Evolutionary conservation across 768 basidiomycete genomes (phyloP), one percentile per base, ranked within the genome.

Genomic region (Lactifluus pinguis): DNA sequence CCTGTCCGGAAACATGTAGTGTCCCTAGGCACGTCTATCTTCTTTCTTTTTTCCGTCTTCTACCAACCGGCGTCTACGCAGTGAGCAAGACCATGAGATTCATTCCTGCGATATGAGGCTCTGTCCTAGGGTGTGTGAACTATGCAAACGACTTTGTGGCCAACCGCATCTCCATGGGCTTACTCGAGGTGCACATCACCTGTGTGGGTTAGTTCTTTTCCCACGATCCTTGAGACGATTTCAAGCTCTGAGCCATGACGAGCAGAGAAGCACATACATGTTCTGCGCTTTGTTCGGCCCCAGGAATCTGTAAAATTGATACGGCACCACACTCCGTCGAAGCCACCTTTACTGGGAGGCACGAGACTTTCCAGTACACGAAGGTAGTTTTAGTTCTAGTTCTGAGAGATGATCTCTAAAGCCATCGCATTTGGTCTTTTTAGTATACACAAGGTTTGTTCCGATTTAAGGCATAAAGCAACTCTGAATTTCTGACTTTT

Each of bases 341-440:
- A 65, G 81, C 83, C 6, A 84, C 82, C 0, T 86, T 85, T 63
- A 80, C 77, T 0, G 85, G 84, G 0, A 72, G 70, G 57, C 80
- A 84, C 54, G 81, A 83, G 63, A 81, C 79, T 0, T 86, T 84
- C 64, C 78, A 82, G 65, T 86, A 83, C 53, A 86, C 84, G 0
- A 85, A 85, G 75, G 84, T 81, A 51, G 30, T 69, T 64, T 8
- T n/a, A 8, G 15, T 38, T 5, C 7, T n/a, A 15, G 25, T 4
- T 17, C n/a, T 4, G 4, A 8, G 38, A 7, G 10, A 9, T 3
- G 11, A 6, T 51, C 19, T 29, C 42, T 61, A 21, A 52, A 5
- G 30, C 19, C 7, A 29, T 25, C 19, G n/a, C 41, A n/a, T 48
- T 15, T n/a, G 32, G 25, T 2, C 15, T 42, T 29, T 29, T 1